Evolutionary conservation across 345 rosid species (phyloP).

Genomic region (Kandelia obovata): DNA sequence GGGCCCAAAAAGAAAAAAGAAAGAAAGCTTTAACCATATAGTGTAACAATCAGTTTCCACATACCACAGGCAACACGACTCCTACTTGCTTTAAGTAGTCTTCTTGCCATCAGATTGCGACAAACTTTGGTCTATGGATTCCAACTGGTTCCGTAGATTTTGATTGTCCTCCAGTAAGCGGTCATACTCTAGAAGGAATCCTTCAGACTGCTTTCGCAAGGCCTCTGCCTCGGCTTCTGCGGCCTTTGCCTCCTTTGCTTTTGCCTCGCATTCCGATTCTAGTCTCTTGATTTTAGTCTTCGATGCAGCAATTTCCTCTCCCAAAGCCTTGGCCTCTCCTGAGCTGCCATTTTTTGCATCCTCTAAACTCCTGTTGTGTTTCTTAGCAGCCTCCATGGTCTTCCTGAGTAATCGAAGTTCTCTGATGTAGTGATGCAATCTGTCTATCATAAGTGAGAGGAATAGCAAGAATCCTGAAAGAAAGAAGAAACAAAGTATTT

Average conservation of each 20-base stretch:
- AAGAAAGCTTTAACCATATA: no score
- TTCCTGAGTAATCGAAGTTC: slow-evolving; percentile 70
- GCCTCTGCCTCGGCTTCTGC: slow-evolving; percentile 63
- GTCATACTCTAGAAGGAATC: slow-evolving; percentile 61
- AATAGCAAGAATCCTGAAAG: slow-evolving; percentile 70
- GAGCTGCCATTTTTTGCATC: slow-evolving; percentile 47
- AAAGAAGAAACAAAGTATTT: neutral
- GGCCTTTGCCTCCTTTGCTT: slow-evolving; percentile 49
- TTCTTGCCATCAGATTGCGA: slow-evolving; percentile 47
- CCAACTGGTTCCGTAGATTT: slow-evolving; percentile 55
- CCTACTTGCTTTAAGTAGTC: slow-evolving; percentile 30
- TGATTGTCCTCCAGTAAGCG: slow-evolving; percentile 73
- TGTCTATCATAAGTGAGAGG: slow-evolving; percentile 76
- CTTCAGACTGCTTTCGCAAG: slow-evolving; percentile 67
- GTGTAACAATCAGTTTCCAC: no score
- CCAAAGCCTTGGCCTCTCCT: slow-evolving; percentile 43
- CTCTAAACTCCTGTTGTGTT: slow-evolving; percentile 55
- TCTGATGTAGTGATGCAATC: slow-evolving; percentile 83
- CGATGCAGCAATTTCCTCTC: slow-evolving; percentile 42
- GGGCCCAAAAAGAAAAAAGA: no score
- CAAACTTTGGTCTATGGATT: slow-evolving; percentile 38
- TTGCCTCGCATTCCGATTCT: slow-evolving; percentile 48
- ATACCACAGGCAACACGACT: neutral
- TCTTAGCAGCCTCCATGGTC: slow-evolving; percentile 74
- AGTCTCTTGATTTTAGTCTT: slow-evolving; percentile 44